A percentile compares a stretch with the other conserved stretches of the same genome.
phyloP scores from a whole-genome alignment of 139 green algal species.

The Picochlorum sp. region DNA sequence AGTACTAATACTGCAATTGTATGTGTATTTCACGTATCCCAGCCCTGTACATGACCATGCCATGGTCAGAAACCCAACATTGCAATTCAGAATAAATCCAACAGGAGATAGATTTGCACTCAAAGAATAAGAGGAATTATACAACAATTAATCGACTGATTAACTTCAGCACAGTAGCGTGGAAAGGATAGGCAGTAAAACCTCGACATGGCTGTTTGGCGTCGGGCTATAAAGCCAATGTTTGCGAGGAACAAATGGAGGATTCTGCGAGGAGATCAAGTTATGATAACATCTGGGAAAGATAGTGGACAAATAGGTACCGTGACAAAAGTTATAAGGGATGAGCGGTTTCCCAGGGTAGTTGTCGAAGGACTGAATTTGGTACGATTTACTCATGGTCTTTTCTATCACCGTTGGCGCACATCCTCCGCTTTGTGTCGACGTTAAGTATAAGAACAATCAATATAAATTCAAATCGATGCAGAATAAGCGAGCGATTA shows the following conservation, averaged over 20 bases:
- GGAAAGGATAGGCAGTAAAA: too few species aligned
- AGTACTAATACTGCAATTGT: too few species aligned
- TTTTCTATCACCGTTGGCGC: not conserved
- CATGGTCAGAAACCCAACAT: too few species aligned
- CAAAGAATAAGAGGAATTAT: not conserved
- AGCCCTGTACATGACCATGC: too few species aligned
- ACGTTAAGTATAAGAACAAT: not conserved
- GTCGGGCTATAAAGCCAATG: conserved; percentile 27
- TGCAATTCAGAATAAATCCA: too few species aligned
- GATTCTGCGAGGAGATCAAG: conserved; percentile 46
- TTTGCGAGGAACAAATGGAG: conserved; percentile 38
- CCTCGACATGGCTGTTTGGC: conserved; percentile 18
- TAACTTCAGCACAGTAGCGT: too few species aligned
- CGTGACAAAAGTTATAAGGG: conserved; percentile 40
- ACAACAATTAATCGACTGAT: too few species aligned
- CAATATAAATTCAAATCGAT: not conserved
- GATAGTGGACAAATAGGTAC: conserved; percentile 52
- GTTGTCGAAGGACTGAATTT: conserved; percentile 65
- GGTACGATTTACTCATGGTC: conserved; percentile 27
- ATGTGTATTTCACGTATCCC: too few species aligned
- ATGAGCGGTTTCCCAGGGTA: conserved; percentile 36
- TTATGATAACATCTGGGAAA: conserved; percentile 58
- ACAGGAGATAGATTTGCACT: too few species aligned
- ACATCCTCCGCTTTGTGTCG: not conserved
- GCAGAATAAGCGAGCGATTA: conserved; percentile 55